Base-by-base conservation (phyloP, 2,329 filamentous ascomycete genomes). In the Aureobasidium melanogenum region DNA sequence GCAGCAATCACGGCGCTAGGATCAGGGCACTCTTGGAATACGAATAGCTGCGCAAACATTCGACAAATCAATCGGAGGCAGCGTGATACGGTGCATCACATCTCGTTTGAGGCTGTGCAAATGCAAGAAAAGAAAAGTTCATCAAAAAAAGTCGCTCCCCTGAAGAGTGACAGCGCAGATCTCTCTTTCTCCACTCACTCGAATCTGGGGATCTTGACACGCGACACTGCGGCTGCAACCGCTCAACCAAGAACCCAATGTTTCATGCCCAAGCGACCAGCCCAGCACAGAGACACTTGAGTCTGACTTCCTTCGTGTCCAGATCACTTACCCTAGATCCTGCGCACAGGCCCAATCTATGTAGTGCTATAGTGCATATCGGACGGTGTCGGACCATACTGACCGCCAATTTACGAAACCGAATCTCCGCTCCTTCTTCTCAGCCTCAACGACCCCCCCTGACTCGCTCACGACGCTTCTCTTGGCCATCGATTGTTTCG, bases 31-130 rank as follows among this genome's bases (percentile, higher is more conserved):
- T 36, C 14, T 14, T 12, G 30, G 12, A 39, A 48, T 58, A 58
- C 55, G 22, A 48, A 58, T 17, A 36, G 19, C 46, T 34, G 41
- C 39, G 54, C 41, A 44, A 36, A n/a, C 19, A 22, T 30, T 7
- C 17, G 15, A 43, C 26, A 22, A 41, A 43, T 55, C 51, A 36
- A 32, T 43, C n/a, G 10, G 32, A 24, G 17, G 39, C 30, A 44
- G 24, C 22, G 28, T 17, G n/a, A 32, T 26, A 26, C 43, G 22
- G 26, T 48, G 43, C 41, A 46, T 38, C n/a, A 39, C 41, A 14
- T 48, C 22, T 30, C 30, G 34, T 39, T 39, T 58, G 55, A 47
- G 55, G 55, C 55, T 58, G 55, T 58, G 55, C 55, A 58, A 58
- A 30, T 55, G 51, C 51, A 43, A 55, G 36, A 55, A 43, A 55